These are phyloP conservation scores for Juglanconis oblonga DNA, from an alignment of 2,329 filamentous ascomycete genomes.

Conservation along the genomic window DNA sequence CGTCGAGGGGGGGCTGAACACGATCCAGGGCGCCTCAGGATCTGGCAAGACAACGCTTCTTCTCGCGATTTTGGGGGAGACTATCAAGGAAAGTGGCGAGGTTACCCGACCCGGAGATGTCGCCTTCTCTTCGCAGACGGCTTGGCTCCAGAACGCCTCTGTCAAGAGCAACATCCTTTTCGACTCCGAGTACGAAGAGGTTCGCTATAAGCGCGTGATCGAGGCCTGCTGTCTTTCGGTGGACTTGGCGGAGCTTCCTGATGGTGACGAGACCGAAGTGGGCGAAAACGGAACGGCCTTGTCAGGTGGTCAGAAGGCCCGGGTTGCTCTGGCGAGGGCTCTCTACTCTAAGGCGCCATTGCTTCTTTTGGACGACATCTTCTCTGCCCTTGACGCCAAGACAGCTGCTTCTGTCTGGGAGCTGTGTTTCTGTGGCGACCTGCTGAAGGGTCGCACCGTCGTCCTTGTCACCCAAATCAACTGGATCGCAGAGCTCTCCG, in stretches of 20 bases:
- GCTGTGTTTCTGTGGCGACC: conserved; percentile 53
- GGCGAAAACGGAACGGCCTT: conserved; percentile 54
- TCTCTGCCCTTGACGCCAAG: conserved; percentile 58
- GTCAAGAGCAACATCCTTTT: conserved; percentile 56
- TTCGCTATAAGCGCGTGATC: conserved; percentile 53
- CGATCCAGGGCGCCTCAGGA: conserved; percentile 52
- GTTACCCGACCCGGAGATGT: conserved; percentile 50
- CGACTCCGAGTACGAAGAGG: conserved; percentile 46
- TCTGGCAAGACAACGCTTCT: conserved; percentile 57
- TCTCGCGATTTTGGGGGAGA: conserved; percentile 53
- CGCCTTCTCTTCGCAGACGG: conserved; percentile 55
- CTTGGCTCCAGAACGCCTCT: conserved; percentile 57
- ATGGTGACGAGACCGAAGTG: conserved; percentile 49
- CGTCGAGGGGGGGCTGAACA: conserved; percentile 51
- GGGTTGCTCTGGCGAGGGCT: conserved; percentile 54
- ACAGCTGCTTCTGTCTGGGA: conserved; percentile 56
- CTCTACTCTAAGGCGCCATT: conserved; percentile 55
- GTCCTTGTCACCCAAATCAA: conserved; percentile 57
- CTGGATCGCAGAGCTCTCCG: conserved; percentile 50
- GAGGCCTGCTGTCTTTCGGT: conserved; percentile 52
- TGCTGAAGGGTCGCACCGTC: conserved; percentile 52
- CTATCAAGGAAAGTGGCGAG: conserved; percentile 44
- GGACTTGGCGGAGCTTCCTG: conserved; percentile 49
- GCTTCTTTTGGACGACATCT: conserved; percentile 57
- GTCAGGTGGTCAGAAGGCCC: conserved; percentile 55